phyloP scores from a whole-genome alignment of 352 stramenopile genomes.

The Phytophthora pluvialis region DNA sequence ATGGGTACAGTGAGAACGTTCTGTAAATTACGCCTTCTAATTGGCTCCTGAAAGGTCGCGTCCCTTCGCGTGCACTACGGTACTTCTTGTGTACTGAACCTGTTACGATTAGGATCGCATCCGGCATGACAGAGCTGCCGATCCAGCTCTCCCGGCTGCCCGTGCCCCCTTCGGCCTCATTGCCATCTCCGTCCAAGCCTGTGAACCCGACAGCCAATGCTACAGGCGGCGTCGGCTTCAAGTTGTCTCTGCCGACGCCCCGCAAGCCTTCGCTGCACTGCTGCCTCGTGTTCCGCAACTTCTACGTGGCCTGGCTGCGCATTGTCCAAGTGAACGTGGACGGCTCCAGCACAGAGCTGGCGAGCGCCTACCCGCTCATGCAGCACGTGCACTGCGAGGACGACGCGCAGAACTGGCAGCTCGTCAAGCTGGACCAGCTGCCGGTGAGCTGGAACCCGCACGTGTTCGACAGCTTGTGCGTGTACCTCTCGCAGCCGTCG shows the following conservation, averaged over 20 bases:
- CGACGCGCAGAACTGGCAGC: conserved; percentile 75
- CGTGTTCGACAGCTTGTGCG: conserved; percentile 46
- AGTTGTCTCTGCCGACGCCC: conserved; percentile 43
- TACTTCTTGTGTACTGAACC: not conserved
- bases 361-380: conserved; percentile 59
- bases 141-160: conserved; percentile 32
- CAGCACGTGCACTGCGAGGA: conserved; percentile 64
- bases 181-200: not conserved
- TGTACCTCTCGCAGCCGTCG: conserved; percentile 71
- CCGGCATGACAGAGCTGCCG: conserved; percentile 32
- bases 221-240: conserved; percentile 48
- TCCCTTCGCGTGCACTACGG: conserved; percentile 19
- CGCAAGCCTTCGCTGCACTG: conserved; percentile 21
- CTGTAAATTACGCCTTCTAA: conserved; percentile 17
- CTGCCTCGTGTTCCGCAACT: conserved; percentile 71
- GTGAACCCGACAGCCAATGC: conserved; percentile 19
- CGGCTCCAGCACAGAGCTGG: conserved; percentile 46
- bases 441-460: conserved; percentile 37
- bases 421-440: conserved; percentile 62
- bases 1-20: conserved; percentile 22
- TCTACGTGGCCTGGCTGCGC: conserved; percentile 60
- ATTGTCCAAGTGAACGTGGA: conserved; percentile 61
- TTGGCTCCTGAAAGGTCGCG: conserved; percentile 32
- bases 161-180: not conserved
- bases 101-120: not conserved